These are phyloP conservation scores for Myxozyma mucilagina DNA, from an alignment of 805 yeast genomes.

Conservation along the genomic window DNA sequence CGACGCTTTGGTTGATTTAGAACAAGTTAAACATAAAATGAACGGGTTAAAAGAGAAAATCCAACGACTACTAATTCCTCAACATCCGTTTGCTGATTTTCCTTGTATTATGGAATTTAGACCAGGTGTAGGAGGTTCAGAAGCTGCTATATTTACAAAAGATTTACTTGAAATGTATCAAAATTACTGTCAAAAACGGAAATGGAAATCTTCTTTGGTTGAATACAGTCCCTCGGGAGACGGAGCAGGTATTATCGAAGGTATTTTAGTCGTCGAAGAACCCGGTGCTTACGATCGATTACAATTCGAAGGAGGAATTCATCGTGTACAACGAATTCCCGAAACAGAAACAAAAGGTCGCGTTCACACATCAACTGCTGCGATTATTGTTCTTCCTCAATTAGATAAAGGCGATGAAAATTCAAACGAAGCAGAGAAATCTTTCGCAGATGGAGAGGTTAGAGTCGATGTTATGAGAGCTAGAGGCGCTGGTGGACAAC, in stretches of 20 bases:
- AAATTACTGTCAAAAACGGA: constrained; percentile 60
- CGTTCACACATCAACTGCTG: constrained; percentile 94
- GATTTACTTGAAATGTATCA: constrained; percentile 81
- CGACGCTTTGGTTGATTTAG: constrained; percentile 18
- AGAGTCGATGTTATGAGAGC: constrained; percentile 97
- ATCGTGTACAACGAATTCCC: constrained; percentile 92
- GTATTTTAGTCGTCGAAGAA: constrained; percentile 68
- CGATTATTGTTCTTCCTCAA: constrained; percentile 89
- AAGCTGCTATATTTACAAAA: constrained; percentile 82
- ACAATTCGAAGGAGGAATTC: constrained; percentile 91
- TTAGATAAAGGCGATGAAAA: constrained; percentile 55
- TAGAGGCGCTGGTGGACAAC: constrained; percentile 97
- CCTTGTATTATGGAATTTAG: constrained; percentile 81
- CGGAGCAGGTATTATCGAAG: constrained; percentile 70
- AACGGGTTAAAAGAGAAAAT: constrained; percentile 35
- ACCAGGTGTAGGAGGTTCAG: constrained; percentile 96
- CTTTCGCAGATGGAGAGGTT: constrained; percentile 82
- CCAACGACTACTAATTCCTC: constrained; percentile 60
- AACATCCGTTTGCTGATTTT: constrained; percentile 70
- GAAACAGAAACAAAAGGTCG: constrained; percentile 92
- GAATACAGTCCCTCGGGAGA: constrained; percentile 52
- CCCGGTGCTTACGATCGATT: constrained; percentile 74
- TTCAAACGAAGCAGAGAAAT: constrained; percentile 60
- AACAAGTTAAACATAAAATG: constrained; percentile 1
- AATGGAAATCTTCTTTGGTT: constrained; percentile 67